These are phyloP conservation scores for Mycena olivaceomarginata DNA, from an alignment of 768 basidiomycete genomes.

Conservation along the genomic window DNA sequence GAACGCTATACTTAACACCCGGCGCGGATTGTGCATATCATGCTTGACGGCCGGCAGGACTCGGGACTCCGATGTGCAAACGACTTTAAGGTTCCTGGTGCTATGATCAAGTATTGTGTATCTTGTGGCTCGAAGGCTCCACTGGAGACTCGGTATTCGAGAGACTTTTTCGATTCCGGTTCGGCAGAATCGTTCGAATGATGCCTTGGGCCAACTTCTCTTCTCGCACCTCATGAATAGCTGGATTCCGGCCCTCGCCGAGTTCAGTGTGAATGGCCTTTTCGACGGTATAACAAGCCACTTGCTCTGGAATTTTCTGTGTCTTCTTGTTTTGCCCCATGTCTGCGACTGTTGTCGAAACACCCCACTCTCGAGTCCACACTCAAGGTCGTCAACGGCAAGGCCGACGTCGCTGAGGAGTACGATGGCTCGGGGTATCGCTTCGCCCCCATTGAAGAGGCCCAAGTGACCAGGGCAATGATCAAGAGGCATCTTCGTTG, in stretches of 20 bases:
- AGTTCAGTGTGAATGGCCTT: conserved; percentile 27
- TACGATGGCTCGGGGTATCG: conserved; percentile 47
- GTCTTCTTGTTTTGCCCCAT: conserved; percentile 18
- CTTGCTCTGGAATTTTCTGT: not conserved
- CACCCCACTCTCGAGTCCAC: conserved; percentile 8
- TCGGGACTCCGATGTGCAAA: no score
- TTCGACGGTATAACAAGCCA: conserved; percentile 15
- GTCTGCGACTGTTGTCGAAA: conserved; percentile 41
- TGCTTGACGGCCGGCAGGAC: not conserved
- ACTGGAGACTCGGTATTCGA: conserved; percentile 20
- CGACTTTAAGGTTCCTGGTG: not conserved
- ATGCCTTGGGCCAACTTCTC: not conserved
- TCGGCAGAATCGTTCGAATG: conserved; percentile 12
- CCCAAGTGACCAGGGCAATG: conserved; percentile 86
- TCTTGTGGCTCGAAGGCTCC: not conserved
- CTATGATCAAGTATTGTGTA: not conserved
- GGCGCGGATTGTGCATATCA: not conserved
- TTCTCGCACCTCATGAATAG: not conserved
- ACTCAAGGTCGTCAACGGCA: conserved; percentile 27
- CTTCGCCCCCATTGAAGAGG: conserved; percentile 86
- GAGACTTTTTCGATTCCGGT: not conserved
- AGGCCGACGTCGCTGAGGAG: conserved; percentile 35
- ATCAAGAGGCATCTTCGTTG: conserved; percentile 72
- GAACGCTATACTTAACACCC: not conserved
- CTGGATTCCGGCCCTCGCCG: conserved; percentile 19